These are phyloP conservation scores for Fusarium azukiicola DNA, from an alignment of 2,329 filamentous ascomycete species.

Conservation along the genomic window DNA sequence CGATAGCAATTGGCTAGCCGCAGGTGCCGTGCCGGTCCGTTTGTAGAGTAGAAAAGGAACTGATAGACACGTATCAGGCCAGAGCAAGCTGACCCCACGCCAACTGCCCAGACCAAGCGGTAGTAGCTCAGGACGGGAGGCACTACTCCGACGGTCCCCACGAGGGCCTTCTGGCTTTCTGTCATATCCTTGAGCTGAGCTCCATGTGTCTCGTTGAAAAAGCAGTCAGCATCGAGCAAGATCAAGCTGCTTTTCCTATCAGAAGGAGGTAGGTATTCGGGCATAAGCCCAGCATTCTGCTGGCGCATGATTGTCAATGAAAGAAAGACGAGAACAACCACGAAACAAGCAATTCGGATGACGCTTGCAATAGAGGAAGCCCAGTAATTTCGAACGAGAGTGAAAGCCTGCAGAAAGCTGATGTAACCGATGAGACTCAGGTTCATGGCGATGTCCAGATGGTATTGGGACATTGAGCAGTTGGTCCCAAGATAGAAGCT, in stretches of 20 bases:
- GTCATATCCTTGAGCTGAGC: neutral
- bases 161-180: neutral
- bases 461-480: neutral
- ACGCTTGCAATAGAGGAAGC: neutral
- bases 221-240: neutral
- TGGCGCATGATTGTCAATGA: neutral
- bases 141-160: neutral
- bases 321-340: neutral
- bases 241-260: neutral
- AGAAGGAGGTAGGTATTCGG: neutral
- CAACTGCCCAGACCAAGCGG: neutral
- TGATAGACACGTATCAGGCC: neutral
- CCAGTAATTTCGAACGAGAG: neutral
- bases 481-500: constrained; percentile 4
- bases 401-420: neutral
- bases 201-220: neutral
- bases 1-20: neutral
- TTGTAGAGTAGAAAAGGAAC: neutral
- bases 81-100: neutral
- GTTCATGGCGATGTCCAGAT: constrained; percentile 3
- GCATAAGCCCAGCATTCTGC: neutral
- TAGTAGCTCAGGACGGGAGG: neutral
- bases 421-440: neutral
- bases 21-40: neutral
- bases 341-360: neutral